Evolutionary conservation across 176 grass and related monocot genomes (phyloP).

Genomic region (Tillandsia fasciculata): DNA sequence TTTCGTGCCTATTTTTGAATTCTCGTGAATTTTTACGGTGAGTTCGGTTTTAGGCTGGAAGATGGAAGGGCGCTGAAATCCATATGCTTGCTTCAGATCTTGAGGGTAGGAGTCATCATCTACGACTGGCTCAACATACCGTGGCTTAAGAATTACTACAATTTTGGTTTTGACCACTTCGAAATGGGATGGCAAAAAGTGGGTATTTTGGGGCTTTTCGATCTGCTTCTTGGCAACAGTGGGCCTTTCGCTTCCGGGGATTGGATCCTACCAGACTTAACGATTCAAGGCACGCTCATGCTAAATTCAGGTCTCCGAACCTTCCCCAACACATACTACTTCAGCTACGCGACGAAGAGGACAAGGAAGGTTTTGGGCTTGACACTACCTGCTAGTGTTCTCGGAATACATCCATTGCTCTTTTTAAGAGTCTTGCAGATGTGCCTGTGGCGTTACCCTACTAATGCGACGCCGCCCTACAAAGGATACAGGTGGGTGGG

Average conservation of each 20-base stretch:
- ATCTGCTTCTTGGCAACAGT: constrained; percentile 59
- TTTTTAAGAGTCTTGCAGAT: constrained; percentile 96
- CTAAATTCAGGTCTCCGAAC: constrained; percentile 52
- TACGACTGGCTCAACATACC: constrained; percentile 92
- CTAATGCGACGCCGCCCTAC: constrained; percentile 53
- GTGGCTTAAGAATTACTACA: constrained; percentile 95
- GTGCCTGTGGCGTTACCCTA: constrained; percentile 76
- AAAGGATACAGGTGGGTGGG: constrained; percentile 79
- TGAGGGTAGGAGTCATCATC: constrained; percentile 72
- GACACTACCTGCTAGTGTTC: constrained; percentile 75
- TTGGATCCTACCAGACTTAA: constrained; percentile 96
- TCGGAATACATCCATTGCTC: constrained; percentile 87
- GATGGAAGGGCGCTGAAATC: constrained; percentile 77
- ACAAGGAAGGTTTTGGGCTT: constrained; percentile 69
- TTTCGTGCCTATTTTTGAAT: not conserved
- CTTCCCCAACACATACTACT: constrained; percentile 93
- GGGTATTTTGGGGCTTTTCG: constrained; percentile 57
- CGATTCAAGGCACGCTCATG: constrained; percentile 72
- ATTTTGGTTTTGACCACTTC: constrained; percentile 93
- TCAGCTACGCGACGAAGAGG: constrained; percentile 95
- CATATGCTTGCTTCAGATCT: constrained; percentile 77
- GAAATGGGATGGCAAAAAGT: constrained; percentile 76
- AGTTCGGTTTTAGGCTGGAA: constrained; percentile 54
- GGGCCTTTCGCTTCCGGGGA: constrained; percentile 81
- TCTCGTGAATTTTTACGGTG: not conserved